Evolutionary conservation across 495 filamentous ascomycete species (phyloP).

Genomic region (Talaromyces stipitatus): DNA sequence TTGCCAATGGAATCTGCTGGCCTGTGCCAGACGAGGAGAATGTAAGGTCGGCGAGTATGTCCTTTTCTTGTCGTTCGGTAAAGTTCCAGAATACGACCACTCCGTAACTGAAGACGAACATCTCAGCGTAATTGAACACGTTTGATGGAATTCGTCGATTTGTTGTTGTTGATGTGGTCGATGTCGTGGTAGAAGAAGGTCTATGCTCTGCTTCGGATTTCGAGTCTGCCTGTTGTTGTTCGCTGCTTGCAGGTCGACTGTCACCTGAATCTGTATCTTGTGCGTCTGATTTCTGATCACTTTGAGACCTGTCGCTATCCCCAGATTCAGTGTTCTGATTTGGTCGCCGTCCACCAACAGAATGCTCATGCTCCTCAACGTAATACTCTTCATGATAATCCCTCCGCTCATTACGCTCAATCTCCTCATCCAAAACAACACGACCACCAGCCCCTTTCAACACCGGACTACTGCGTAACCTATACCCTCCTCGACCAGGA

Average conservation of each 20-base stretch:
- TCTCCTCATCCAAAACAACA: constrained; percentile 88
- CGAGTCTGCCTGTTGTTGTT: neutral
- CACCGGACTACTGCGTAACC: constrained; percentile 80
- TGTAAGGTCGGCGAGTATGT: constrained; percentile 89
- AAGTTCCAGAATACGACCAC: constrained; percentile 99
- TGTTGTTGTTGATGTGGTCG: constrained; percentile 21
- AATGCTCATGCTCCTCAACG: constrained; percentile 44
- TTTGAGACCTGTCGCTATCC: neutral
- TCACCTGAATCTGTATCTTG: constrained; percentile 6
- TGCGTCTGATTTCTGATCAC: neutral
- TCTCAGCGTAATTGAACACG: constrained; percentile 73
- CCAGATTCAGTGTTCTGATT: neutral
- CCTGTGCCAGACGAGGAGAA: constrained; percentile 62
- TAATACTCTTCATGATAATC: constrained; percentile 89
- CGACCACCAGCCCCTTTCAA: constrained; percentile 90
- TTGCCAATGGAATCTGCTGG: constrained; percentile 52
- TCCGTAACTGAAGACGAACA: constrained; percentile 97
- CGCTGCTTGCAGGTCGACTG: constrained; percentile 1
- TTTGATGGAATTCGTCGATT: constrained; percentile 49
- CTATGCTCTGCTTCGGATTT: neutral
- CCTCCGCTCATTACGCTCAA: constrained; percentile 83
- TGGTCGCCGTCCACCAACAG: constrained; percentile 7
- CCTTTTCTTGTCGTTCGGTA: constrained; percentile 90
- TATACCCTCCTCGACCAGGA: constrained; percentile 75
- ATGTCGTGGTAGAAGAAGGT: constrained; percentile 7